Conservation (phyloP, 129 eudicot genomes). For the Heracleum sosnowskyi region DNA sequence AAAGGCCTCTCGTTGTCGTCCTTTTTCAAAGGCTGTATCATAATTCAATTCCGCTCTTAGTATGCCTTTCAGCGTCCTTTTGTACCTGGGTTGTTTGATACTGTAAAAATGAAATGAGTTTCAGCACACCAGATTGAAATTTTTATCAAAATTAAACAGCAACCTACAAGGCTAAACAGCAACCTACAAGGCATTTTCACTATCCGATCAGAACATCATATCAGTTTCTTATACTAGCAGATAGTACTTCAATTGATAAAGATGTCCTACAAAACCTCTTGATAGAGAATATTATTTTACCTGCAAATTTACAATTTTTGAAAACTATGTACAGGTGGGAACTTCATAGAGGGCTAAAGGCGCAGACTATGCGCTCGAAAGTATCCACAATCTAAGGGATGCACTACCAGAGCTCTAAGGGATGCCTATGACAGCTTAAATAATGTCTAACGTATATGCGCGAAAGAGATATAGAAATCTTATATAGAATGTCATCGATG, state of each 20-base stretch:
- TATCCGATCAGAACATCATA: too few species aligned
- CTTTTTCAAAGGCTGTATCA: too few species aligned
- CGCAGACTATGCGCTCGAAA: conserved; percentile 84
- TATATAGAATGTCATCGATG: background rate
- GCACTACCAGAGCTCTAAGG: conserved; percentile 91
- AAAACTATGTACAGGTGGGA: conserved; percentile 49
- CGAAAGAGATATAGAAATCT: background rate
- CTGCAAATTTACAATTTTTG: background rate
- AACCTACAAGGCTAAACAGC: too few species aligned
- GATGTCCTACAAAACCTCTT: background rate
- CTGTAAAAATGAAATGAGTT: too few species aligned
- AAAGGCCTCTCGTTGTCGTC: too few species aligned
- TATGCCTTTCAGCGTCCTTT: too few species aligned
- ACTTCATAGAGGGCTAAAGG: conserved; percentile 75
- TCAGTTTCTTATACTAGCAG: too few species aligned
- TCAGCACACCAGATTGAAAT: too few species aligned
- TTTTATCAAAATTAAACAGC: too few species aligned
- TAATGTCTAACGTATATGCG: background rate
- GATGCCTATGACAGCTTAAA: conserved; percentile 71
- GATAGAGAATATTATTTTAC: background rate
- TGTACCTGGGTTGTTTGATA: too few species aligned
- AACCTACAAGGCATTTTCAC: too few species aligned
- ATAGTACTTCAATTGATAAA: background rate
- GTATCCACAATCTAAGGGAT: conserved; percentile 81
- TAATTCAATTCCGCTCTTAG: too few species aligned